Evolutionary conservation across 225 moss, liverwort and hornwort genomes (phyloP), one percentile per base, ranked within the genome.

Genomic region (Neckera pumila): DNA sequence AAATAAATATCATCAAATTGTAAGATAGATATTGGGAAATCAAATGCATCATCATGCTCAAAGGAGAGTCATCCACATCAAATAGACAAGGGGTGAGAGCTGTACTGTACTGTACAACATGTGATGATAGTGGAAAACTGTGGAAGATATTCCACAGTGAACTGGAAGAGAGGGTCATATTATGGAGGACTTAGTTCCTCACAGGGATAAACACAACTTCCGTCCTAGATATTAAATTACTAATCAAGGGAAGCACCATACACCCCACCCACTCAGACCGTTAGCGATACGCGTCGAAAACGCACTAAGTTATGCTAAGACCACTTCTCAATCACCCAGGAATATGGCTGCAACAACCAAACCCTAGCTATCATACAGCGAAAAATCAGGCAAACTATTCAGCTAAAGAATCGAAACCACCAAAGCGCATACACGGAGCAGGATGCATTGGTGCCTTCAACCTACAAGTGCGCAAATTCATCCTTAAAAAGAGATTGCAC

Each of bases 401-500:
- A 58, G 8, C 75, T 42, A 49, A 53, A 40, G 40, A 40, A 57
- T 34, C 49, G 38, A 83, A 38, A 83, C 38, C 30, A 56, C 51
- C 25, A n/a, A 60, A 51, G 54, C 60, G 31, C 36, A 67, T 59
- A 23, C 33, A 59, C 18, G 12, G 34, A 59, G 30, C 21, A 28
- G 33, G 30, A 67, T 27, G 53, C 40, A 38, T 27, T 40, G 30
- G 56, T 38, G 43, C 45, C 40, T 59, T 38, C 40, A 40, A 81
- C 80, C 63, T 84, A 54, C 38, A 82, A 69, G 76, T 30, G 40
- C 12, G 17, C 81, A 42, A 78, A 34, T 14, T 85, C 89, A 17
- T 87, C 81, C 86, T 88, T 85, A 43, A 87, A 90, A n/a, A 89
- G 51, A 84, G 92, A 85, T 17, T 85, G 92, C 54, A 92, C 88